Percentiles rank a stretch among this genome's conserved stretches.
phyloP scores from a whole-genome alignment of 2,329 filamentous ascomycete genomes.

The Venturia carpophila region DNA sequence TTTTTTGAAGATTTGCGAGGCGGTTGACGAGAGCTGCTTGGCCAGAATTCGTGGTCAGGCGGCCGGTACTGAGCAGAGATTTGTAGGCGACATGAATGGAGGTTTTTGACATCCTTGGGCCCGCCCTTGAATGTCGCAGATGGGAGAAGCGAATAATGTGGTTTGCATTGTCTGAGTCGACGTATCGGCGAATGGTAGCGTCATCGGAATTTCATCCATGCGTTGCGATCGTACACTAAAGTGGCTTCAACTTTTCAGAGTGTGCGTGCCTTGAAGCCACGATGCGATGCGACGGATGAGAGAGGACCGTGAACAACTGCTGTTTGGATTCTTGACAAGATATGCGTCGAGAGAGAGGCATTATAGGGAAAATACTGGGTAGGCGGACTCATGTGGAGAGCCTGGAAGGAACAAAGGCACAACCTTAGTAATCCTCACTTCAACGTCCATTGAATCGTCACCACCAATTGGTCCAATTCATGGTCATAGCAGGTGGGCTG shows the following conservation, averaged over 20 bases:
- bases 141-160: neutral
- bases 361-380: no score
- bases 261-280: neutral
- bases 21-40: constrained; percentile 23
- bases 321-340: no score
- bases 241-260: neutral
- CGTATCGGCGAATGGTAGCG: neutral
- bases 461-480: neutral
- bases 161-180: neutral
- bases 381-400: neutral
- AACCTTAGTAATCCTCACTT: neutral
- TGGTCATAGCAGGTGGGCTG: no score
- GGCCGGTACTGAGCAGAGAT: constrained; percentile 21
- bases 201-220: neutral
- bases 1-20: constrained; percentile 23
- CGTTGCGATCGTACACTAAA: neutral
- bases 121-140: neutral
- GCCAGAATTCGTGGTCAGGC: constrained; percentile 21
- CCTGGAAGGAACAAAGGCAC: neutral
- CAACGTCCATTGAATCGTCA: neutral
- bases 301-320: no score
- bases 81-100: constrained; percentile 24
- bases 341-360: no score
- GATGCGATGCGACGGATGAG: neutral
- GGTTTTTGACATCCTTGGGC: constrained; percentile 18